phyloP scores from a whole-genome alignment of 495 filamentous ascomycete species.

The Penicillium canariense region DNA sequence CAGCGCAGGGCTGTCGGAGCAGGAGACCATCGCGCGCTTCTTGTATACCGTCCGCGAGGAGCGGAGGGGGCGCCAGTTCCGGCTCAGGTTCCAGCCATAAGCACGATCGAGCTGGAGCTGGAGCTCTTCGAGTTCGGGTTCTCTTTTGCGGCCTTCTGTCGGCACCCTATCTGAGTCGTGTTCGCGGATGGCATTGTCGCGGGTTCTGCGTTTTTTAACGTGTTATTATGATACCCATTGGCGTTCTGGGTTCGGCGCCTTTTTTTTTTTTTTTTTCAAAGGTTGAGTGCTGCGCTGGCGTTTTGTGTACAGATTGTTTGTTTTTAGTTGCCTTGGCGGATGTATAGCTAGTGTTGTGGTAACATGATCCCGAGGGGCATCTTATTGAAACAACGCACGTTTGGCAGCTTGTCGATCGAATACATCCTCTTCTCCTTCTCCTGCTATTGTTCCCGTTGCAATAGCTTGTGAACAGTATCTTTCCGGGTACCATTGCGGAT shows the following conservation, averaged over 20 bases:
- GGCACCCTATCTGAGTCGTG: constrained; percentile 1
- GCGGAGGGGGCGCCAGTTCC: constrained; percentile 42
- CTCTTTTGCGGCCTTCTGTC: not conserved
- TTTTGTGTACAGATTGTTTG: not conserved
- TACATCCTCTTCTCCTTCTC: not conserved
- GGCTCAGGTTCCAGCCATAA: constrained; percentile 47
- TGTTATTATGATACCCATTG: constrained; percentile 30
- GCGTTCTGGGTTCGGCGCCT: constrained; percentile 19
- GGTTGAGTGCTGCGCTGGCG: not conserved
- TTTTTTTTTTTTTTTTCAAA: not conserved
- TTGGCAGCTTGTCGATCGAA: not conserved
- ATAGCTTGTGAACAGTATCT: too few species aligned
- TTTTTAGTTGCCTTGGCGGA: not conserved
- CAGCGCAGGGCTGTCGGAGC: constrained; percentile 76
- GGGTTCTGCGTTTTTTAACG: constrained; percentile 8
- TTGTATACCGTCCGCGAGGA: constrained; percentile 73
- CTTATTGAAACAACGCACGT: not conserved
- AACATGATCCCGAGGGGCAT: not conserved
- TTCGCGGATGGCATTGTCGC: not conserved
- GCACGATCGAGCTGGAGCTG: not conserved
- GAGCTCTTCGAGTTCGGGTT: not conserved
- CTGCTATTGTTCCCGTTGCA: not conserved
- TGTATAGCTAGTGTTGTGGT: not conserved
- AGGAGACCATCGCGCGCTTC: constrained; percentile 83
- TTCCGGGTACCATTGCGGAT: too few species aligned